Percentiles rank a stretch among this genome's conserved stretches.
These are phyloP conservation scores for Abrus precatorius DNA, from an alignment of 306 rosid species.

Conservation along the genomic window DNA sequence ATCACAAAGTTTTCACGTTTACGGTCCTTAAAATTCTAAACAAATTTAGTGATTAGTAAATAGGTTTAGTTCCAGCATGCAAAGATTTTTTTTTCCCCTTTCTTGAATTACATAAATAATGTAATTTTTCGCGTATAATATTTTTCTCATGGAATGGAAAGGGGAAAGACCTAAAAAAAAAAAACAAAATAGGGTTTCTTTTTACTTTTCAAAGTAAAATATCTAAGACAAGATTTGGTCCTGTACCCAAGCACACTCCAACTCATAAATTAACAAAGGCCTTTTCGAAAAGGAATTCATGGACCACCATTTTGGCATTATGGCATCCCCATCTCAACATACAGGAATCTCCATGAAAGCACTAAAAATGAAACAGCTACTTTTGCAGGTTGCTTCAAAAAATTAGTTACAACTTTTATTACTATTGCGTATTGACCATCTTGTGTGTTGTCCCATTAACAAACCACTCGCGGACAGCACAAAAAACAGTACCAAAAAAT, in stretches of 20 bases:
- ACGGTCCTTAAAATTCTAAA: not conserved
- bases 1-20: not conserved
- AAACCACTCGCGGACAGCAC: constrained; percentile 21
- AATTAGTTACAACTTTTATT: constrained; percentile 40
- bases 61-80: no score
- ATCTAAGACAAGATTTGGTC: constrained; percentile 64
- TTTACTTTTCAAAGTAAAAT: constrained; percentile 53
- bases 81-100: not conserved
- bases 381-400: constrained; percentile 59
- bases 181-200: constrained; percentile 12
- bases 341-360: constrained; percentile 64
- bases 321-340: constrained; percentile 63
- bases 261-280: constrained; percentile 55
- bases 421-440: constrained; percentile 43
- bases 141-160: constrained; percentile 4
- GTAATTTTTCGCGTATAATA: not conserved
- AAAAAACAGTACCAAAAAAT: constrained; percentile 3
- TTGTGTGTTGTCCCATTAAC: constrained; percentile 36
- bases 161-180: not conserved
- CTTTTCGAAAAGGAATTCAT: constrained; percentile 64
- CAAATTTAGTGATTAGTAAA: not conserved
- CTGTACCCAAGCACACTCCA: constrained; percentile 56
- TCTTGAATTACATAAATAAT: not conserved
- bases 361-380: constrained; percentile 59
- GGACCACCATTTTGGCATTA: constrained; percentile 85